These are phyloP conservation scores for Coffea eugenioides DNA, from an alignment of 257 asterid genomes.

Conservation along the genomic window DNA sequence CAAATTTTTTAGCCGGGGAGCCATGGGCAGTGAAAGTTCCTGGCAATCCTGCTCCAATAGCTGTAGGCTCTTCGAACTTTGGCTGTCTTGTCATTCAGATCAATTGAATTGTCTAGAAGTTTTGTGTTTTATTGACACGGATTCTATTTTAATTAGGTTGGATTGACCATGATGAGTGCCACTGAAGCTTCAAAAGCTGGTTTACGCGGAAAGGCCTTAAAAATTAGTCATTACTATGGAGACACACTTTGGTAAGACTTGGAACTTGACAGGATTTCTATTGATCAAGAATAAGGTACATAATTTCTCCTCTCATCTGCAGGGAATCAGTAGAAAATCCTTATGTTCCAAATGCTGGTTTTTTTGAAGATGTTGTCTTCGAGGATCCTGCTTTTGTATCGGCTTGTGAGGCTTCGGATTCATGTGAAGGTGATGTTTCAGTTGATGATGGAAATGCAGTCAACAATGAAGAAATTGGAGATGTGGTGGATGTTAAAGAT, in stretches of 20 bases:
- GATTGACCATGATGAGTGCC: constrained; percentile 79
- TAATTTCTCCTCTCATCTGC: constrained; percentile 24
- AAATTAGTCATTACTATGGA: constrained; percentile 66
- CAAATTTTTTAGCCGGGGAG: constrained; percentile 78
- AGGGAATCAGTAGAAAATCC: constrained; percentile 84
- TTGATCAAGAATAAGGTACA: neutral
- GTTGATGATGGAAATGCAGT: constrained; percentile 36
- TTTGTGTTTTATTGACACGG: neutral
- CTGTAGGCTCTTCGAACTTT: constrained; percentile 54
- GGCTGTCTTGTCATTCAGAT: constrained; percentile 12
- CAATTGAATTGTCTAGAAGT: neutral
- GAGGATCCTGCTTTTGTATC: constrained; percentile 72
- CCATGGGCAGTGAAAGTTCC: constrained; percentile 93
- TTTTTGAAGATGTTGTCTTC: constrained; percentile 72
- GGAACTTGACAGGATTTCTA: neutral
- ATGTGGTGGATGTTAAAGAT: constrained; percentile 34
- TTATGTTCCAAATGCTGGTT: constrained; percentile 88
- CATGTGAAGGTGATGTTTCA: constrained; percentile 53
- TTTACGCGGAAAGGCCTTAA: constrained; percentile 89
- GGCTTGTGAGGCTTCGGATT: constrained; percentile 44
- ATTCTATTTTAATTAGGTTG: constrained; percentile 55
- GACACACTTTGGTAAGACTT: constrained; percentile 80
- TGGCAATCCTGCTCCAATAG: constrained; percentile 89
- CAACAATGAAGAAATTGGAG: constrained; percentile 34
- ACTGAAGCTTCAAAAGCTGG: constrained; percentile 80